A percentile compares a stretch with the other conserved stretches of the same genome.
These are phyloP conservation scores for Eucalyptus pauciflora DNA, from an alignment of 345 rosid species.

Conservation along the genomic window DNA sequence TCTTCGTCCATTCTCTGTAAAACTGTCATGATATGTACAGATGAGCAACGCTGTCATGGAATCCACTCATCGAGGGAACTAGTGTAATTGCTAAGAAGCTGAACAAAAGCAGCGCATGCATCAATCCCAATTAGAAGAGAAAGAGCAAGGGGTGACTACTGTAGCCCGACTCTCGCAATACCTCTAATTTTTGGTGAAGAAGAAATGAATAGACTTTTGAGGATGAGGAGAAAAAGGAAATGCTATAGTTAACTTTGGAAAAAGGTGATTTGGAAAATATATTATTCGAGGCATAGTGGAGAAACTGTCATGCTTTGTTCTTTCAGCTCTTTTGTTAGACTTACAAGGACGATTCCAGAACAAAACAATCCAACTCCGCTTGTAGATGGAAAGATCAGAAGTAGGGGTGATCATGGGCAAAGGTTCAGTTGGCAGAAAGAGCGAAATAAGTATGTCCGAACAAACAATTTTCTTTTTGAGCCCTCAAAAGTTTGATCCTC, in stretches of 20 bases:
- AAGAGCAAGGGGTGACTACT: not conserved
- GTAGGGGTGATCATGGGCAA: not conserved
- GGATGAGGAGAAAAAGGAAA: not conserved
- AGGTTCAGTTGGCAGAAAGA: not conserved
- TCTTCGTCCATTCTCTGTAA: not conserved
- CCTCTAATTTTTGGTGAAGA: not conserved
- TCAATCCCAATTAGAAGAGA: not conserved
- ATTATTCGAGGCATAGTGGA: not conserved
- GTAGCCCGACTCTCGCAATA: not conserved
- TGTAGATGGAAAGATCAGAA: not conserved
- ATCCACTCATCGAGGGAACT: not conserved
- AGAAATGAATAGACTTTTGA: not conserved
- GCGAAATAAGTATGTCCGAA: not conserved
- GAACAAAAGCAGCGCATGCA: not conserved
- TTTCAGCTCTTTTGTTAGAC: not conserved
- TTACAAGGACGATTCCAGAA: not conserved
- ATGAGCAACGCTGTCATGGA: not conserved
- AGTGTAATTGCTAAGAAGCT: not conserved
- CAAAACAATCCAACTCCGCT: not conserved
- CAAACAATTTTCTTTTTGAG: not conserved
- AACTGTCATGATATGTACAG: not conserved
- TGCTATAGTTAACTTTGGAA: not conserved
- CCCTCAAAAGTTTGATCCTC: not conserved
- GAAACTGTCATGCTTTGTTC: not conserved
- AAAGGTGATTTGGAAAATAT: not conserved